phyloP scores from a whole-genome alignment of 106 monocot genomes.

The Dioscorea zingiberensis region DNA sequence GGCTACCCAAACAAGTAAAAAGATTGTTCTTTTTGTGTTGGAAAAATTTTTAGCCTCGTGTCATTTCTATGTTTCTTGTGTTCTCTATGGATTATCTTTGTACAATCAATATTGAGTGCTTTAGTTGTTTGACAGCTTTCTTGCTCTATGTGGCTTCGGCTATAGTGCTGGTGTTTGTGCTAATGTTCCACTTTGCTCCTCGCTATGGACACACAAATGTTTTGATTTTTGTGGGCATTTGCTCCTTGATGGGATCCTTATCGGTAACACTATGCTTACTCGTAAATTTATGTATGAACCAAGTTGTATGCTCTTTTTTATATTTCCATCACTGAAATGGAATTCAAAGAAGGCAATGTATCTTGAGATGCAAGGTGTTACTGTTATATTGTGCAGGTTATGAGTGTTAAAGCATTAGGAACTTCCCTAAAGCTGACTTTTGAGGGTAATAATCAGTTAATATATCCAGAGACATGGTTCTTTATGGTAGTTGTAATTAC shows the following conservation, averaged over 20 bases:
- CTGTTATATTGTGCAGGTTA: conserved; percentile 36
- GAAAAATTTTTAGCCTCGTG: background rate
- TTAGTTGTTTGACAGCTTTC: conserved; percentile 63
- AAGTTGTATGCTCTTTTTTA: background rate
- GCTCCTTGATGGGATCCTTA: conserved; percentile 82
- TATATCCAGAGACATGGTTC: conserved; percentile 73
- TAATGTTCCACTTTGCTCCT: conserved; percentile 69
- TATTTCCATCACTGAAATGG: background rate
- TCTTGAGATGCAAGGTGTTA: background rate
- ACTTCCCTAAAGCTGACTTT: conserved; percentile 68
- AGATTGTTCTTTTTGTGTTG: background rate
- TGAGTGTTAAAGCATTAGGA: conserved; percentile 79
- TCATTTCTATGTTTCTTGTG: background rate
- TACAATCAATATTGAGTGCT: too few species aligned
- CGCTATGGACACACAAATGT: conserved; percentile 69
- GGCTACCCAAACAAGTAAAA: conserved; percentile 67
- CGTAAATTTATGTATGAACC: background rate
- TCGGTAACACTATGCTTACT: conserved; percentile 36
- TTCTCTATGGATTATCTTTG: background rate
- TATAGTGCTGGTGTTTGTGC: conserved; percentile 51
- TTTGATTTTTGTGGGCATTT: conserved; percentile 61
- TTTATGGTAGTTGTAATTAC: conserved; percentile 54
- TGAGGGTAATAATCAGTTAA: conserved; percentile 59
- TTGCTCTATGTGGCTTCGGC: conserved; percentile 72
- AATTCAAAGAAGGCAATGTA: background rate